Evolutionary conservation across 805 yeast species (phyloP).

Genomic region (Monosporozyma servazzii): DNA sequence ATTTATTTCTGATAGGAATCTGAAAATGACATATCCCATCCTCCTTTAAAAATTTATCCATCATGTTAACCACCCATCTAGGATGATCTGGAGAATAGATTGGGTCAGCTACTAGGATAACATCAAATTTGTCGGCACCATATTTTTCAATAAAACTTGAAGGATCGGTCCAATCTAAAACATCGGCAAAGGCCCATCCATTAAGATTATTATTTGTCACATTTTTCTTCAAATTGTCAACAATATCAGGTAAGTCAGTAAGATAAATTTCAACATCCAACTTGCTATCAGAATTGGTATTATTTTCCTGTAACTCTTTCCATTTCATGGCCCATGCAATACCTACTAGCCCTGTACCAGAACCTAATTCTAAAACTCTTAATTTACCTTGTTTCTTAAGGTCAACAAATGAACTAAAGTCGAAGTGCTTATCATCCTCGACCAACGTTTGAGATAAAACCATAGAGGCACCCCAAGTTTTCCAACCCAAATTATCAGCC

Average conservation of each 20-base stretch:
- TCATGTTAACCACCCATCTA: constrained; percentile 52
- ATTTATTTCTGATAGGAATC: constrained; percentile 64
- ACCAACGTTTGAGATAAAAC: constrained; percentile 51
- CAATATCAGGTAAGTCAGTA: constrained; percentile 76
- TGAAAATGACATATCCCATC: constrained; percentile 47
- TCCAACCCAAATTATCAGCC: constrained; percentile 77
- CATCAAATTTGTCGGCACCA: constrained; percentile 35
- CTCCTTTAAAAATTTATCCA: constrained; percentile 41
- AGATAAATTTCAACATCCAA: constrained; percentile 38
- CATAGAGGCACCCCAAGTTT: constrained; percentile 93
- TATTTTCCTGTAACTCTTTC: constrained; percentile 30
- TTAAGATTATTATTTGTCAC: constrained; percentile 40
- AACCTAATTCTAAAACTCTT: constrained; percentile 66
- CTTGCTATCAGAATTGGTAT: constrained; percentile 9
- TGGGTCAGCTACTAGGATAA: constrained; percentile 77
- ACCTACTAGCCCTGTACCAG: constrained; percentile 92
- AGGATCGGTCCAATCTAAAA: constrained; percentile 75
- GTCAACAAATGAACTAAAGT: neutral
- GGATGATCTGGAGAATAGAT: constrained; percentile 83
- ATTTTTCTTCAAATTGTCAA: constrained; percentile 57
- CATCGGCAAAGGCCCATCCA: constrained; percentile 33
- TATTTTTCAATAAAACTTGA: constrained; percentile 27
- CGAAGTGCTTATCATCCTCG: constrained; percentile 9
- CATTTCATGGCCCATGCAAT: constrained; percentile 42
- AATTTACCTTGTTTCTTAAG: constrained; percentile 5